Evolutionary conservation across 1,284 basidiomycete species (phyloP).

Genomic region (Taiwanofungus camphoratus): DNA sequence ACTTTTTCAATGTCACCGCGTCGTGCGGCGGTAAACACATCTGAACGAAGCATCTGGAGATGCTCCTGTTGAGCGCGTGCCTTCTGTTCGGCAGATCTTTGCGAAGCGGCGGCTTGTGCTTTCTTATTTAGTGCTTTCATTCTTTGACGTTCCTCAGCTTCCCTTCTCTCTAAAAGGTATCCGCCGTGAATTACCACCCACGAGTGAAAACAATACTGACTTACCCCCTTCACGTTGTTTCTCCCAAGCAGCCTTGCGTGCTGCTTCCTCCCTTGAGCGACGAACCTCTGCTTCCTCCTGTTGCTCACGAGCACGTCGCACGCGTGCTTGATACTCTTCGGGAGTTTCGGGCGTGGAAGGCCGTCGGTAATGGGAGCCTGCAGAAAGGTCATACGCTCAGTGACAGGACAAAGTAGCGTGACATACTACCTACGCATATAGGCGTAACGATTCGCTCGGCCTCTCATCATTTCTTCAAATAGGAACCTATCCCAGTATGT

Average conservation of each 20-base stretch:
- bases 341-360: slow-evolving; percentile 34
- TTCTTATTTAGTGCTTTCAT: slow-evolving; percentile 49
- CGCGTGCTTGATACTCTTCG: slow-evolving; percentile 45
- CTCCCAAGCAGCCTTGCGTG: slow-evolving; percentile 40
- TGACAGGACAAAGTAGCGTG: neutral
- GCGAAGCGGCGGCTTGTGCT: slow-evolving; percentile 43
- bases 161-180: slow-evolving; percentile 35
- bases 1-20: slow-evolving; percentile 45
- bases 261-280: slow-evolving; percentile 38
- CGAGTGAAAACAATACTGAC: slow-evolving; percentile 4
- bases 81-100: slow-evolving; percentile 45
- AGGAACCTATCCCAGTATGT: slow-evolving; percentile 32
- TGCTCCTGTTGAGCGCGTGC: slow-evolving; percentile 41
- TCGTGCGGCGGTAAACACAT: slow-evolving; percentile 59
- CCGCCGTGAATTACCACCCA: neutral
- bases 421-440: slow-evolving; percentile 22
- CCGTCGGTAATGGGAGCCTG: slow-evolving; percentile 15
- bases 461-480: slow-evolving; percentile 40
- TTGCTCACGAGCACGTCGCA: slow-evolving; percentile 45
- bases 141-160: slow-evolving; percentile 53
- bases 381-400: neutral
- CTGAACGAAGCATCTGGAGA: slow-evolving; percentile 50
- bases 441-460: slow-evolving; percentile 30
- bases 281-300: slow-evolving; percentile 48
- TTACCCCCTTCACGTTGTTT: slow-evolving; percentile 49